Evolutionary conservation across 768 basidiomycete genomes (phyloP).

Genomic region (Pisolithus albus): DNA sequence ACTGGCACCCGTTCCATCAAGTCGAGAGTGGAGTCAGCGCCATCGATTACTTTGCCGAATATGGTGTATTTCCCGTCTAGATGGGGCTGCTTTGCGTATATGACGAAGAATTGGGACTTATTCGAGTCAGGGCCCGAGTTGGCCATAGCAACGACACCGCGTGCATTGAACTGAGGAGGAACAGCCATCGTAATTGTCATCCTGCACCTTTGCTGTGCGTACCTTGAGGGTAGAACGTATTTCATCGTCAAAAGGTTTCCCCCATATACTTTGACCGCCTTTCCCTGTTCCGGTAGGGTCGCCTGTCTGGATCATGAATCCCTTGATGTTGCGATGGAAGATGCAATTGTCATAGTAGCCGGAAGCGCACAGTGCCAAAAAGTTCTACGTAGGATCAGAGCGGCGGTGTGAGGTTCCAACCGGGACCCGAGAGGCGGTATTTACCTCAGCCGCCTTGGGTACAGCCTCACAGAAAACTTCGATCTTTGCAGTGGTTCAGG

Average conservation of each 20-base stretch:
- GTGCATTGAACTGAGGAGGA: constrained; percentile 72
- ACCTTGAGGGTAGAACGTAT: constrained; percentile 92
- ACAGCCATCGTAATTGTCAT: not conserved
- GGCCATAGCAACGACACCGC: constrained; percentile 97
- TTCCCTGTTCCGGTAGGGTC: constrained; percentile 89
- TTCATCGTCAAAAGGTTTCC: constrained; percentile 86
- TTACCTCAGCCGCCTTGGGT: constrained; percentile 89
- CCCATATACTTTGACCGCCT: constrained; percentile 97
- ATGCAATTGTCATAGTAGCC: constrained; percentile 78
- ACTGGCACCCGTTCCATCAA: constrained; percentile 91
- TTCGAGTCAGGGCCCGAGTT: constrained; percentile 93
- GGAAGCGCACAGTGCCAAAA: constrained; percentile 88
- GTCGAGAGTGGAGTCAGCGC: constrained; percentile 88
- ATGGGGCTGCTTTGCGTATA: constrained; percentile 89
- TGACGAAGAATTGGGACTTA: constrained; percentile 86
- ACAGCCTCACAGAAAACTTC: constrained; percentile 97
- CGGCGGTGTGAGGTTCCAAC: too few relatives aligned
- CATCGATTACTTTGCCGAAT: constrained; percentile 97
- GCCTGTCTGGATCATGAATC: constrained; percentile 94
- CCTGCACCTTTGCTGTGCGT: constrained; percentile 4
- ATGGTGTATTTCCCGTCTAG: constrained; percentile 94
- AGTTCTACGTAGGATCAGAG: constrained; percentile 55
- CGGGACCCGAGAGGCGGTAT: too few relatives aligned
- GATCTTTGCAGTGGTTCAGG: constrained; percentile 45
- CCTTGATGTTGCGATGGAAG: constrained; percentile 93